Evolutionary conservation across 768 basidiomycete genomes (phyloP).

Genomic region (Psilocybe cyanescens): DNA sequence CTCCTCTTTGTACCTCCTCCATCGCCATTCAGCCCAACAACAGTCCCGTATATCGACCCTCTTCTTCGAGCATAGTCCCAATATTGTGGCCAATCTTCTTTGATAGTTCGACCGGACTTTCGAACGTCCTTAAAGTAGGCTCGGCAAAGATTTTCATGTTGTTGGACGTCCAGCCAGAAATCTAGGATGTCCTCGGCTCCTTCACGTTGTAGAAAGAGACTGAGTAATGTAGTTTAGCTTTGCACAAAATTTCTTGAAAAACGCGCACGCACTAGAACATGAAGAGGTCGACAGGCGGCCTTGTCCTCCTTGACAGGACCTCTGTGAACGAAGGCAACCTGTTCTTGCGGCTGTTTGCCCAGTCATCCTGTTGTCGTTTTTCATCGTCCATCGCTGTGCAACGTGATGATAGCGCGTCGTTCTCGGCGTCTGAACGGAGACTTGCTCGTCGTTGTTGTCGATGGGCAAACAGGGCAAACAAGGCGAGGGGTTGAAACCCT

Average conservation of each 20-base stretch:
- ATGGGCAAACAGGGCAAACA: constrained; percentile 23
- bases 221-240: constrained; percentile 30
- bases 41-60: constrained; percentile 92
- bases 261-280: constrained; percentile 89
- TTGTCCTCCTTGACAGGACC: constrained; percentile 87
- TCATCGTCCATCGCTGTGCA: constrained; percentile 47
- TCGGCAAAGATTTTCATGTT: constrained; percentile 97
- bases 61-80: constrained; percentile 92
- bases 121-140: constrained; percentile 99
- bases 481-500: constrained; percentile 30
- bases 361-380: constrained; percentile 71
- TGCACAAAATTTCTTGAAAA: neutral
- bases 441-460: constrained; percentile 30
- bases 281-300: constrained; percentile 97
- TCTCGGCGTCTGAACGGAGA: constrained; percentile 15
- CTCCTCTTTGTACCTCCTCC: constrained; percentile 69
- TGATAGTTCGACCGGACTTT: constrained; percentile 90
- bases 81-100: constrained; percentile 98
- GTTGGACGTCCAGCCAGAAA: constrained; percentile 99
- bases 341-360: constrained; percentile 70
- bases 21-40: constrained; percentile 75
- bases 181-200: constrained; percentile 96
- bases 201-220: constrained; percentile 95
- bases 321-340: constrained; percentile 88
- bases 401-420: constrained; percentile 18